Base-by-base conservation (phyloP, 2,329 filamentous ascomycete species). In the Aspergillus aculeatinus region DNA sequence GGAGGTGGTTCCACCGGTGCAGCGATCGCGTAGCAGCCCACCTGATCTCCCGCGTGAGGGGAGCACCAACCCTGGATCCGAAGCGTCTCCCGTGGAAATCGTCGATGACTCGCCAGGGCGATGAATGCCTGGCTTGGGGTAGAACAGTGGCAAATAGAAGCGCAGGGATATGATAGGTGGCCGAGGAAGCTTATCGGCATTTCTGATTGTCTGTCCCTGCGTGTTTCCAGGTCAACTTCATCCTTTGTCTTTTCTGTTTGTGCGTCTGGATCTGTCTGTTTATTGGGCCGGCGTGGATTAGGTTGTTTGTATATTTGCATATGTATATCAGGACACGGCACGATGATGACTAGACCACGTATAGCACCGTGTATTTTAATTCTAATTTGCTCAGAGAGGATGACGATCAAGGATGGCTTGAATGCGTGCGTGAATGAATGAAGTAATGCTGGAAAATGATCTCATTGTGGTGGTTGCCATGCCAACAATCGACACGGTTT, bases 401-500 rank as follows among this genome's bases (percentile, higher is more conserved):
- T 35, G 33, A 16, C 7, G 27, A 29, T 29, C 27, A 29, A 29
- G 27, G 27, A 10, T 29, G 27, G 10, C 27, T 9, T 29, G 27
- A 10, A 29, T 29, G 27, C 9, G 23, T 23, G 23, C 3, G 23
- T 23, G 23, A 23, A 23, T 29, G 27, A 29, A 29, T 29, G 27
- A 29, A 29, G 27, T 29, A 29, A 29, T 29, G 27, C 27, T 35
- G 14, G 16, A n/a, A n/a, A 6, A 25, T 53, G 74, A 76, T 77
- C 73, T 73, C 68, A 58, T 58, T 27, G 14, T 16, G 25, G 50
- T 33, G 39, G 74, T 77, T 77, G 75, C 75, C 70, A 61, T 65
- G 72, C 64, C 73, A 76, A 77, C 74, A 76, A 77, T 77, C 75
- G 61, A 65, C 53, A 62, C 60, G 60, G 68, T 70, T 69, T 69